phyloP scores from a whole-genome alignment of 352 stramenopile species.

The Globisporangium camurandrum region DNA sequence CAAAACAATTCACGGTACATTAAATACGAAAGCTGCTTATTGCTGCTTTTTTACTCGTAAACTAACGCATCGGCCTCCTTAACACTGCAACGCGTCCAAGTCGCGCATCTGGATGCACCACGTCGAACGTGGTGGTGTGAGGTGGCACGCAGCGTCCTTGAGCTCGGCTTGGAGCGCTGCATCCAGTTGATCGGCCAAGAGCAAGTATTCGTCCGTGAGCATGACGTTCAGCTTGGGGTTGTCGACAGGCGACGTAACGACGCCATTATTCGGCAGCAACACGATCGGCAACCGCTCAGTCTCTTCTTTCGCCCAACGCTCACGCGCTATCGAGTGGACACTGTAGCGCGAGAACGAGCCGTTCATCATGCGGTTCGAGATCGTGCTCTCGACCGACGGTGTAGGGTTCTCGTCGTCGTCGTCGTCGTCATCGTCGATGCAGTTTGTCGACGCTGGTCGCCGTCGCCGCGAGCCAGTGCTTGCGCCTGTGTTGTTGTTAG shows the following conservation, averaged over 20 bases:
- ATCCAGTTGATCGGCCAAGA: constrained; percentile 54
- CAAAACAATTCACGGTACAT: no score
- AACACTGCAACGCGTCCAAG: constrained; percentile 59
- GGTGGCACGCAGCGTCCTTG: constrained; percentile 32
- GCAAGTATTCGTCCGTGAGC: constrained; percentile 55
- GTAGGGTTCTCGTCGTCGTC: constrained; percentile 48
- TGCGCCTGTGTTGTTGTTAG: background rate
- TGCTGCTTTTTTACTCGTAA: no score
- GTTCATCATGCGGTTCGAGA: constrained; percentile 78
- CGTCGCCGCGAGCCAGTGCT: constrained; percentile 26
- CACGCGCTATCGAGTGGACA: constrained; percentile 65
- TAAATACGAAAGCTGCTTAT: no score
- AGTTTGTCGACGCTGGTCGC: constrained; percentile 21
- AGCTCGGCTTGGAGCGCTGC: constrained; percentile 28
- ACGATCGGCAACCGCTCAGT: constrained; percentile 62
- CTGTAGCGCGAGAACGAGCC: constrained; percentile 69
- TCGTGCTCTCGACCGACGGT: constrained; percentile 68
- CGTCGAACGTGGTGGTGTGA: constrained; percentile 69
- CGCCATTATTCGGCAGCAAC: constrained; percentile 57
- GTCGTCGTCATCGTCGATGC: constrained; percentile 59
- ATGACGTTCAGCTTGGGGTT: constrained; percentile 74
- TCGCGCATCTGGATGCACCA: constrained; percentile 81
- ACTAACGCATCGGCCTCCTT: no score
- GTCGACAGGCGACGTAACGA: constrained; percentile 56
- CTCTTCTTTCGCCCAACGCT: constrained; percentile 65